Evolutionary conservation across 768 basidiomycete genomes (phyloP).

Genomic region (Clavulina sp.): DNA sequence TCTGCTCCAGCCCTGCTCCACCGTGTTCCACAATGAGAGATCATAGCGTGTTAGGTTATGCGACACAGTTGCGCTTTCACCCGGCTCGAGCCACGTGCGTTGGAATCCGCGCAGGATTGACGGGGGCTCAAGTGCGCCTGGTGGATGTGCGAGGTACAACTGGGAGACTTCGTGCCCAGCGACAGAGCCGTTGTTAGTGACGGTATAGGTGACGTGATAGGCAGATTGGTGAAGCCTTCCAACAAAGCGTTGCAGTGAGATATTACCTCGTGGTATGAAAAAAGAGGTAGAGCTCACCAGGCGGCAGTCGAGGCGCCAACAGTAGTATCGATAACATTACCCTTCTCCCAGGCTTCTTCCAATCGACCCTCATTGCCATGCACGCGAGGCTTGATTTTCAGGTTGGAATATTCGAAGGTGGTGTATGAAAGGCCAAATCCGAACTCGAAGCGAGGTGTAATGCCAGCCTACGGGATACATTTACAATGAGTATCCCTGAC

Average conservation of each 20-base stretch:
- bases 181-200: constrained; percentile 13
- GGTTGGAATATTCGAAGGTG: constrained; percentile 19
- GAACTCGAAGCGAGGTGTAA: constrained; percentile 23
- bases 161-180: constrained; percentile 14
- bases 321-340: neutral
- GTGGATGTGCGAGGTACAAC: constrained; percentile 13
- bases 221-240: constrained; percentile 8
- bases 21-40: constrained; percentile 9
- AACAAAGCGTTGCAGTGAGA: neutral
- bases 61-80: constrained; percentile 7
- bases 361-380: neutral
- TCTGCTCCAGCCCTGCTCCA: constrained; percentile 7
- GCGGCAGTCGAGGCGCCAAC: constrained; percentile 5
- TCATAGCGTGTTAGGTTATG: constrained; percentile 8
- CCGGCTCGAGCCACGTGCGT: constrained; percentile 8
- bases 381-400: constrained; percentile 9
- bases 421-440: constrained; percentile 24
- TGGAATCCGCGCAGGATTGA: constrained; percentile 15
- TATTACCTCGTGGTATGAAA: neutral
- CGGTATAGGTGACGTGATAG: constrained; percentile 6
- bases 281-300: constrained; percentile 6
- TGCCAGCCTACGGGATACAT: constrained; percentile 12
- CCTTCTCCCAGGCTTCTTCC: neutral
- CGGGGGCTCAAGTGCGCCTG: constrained; percentile 10
- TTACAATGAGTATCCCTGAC: neutral